A percentile compares a stretch with the other conserved stretches of the same genome.
phyloP scores from a whole-genome alignment of 1,139 yeast genomes.

The Spathaspora sp. region DNA sequence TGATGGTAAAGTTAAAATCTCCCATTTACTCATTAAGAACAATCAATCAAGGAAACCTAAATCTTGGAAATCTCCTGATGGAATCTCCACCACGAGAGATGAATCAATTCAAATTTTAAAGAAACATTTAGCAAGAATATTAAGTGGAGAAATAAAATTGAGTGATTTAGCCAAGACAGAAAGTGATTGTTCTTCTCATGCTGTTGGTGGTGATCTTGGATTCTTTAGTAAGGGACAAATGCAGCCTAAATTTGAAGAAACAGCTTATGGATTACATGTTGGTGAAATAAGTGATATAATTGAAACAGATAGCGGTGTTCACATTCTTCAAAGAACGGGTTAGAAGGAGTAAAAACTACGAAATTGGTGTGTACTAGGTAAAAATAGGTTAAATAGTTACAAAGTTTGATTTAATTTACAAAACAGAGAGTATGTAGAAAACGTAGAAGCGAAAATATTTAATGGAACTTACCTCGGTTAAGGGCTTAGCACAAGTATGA shows the following conservation, averaged over 20 bases:
- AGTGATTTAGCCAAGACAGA: constrained; percentile 76
- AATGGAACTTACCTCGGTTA: no score
- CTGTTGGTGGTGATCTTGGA: constrained; percentile 91
- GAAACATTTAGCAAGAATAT: constrained; percentile 58
- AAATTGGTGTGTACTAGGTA: background rate
- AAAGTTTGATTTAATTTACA: background rate
- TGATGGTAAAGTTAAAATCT: constrained; percentile 45
- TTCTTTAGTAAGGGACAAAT: constrained; percentile 84
- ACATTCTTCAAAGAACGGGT: constrained; percentile 81
- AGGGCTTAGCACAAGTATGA: no score
- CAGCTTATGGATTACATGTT: constrained; percentile 75
- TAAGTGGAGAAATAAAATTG: constrained; percentile 68
- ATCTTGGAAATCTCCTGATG: constrained; percentile 79
- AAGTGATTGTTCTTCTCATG: constrained; percentile 86
- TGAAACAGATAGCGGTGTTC: constrained; percentile 91
- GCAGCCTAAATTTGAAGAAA: constrained; percentile 93
- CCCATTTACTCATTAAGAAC: constrained; percentile 82
- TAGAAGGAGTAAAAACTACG: constrained; percentile 19
- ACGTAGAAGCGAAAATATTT: no score
- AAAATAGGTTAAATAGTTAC: background rate
- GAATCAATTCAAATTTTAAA: constrained; percentile 73
- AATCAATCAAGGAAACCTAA: constrained; percentile 83
- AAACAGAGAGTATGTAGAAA: background rate
- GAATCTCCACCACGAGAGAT: constrained; percentile 74
- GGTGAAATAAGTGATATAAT: constrained; percentile 84